These are phyloP conservation scores for Solanum clarkiae DNA, from an alignment of 257 asterid genomes.

Conservation along the genomic window DNA sequence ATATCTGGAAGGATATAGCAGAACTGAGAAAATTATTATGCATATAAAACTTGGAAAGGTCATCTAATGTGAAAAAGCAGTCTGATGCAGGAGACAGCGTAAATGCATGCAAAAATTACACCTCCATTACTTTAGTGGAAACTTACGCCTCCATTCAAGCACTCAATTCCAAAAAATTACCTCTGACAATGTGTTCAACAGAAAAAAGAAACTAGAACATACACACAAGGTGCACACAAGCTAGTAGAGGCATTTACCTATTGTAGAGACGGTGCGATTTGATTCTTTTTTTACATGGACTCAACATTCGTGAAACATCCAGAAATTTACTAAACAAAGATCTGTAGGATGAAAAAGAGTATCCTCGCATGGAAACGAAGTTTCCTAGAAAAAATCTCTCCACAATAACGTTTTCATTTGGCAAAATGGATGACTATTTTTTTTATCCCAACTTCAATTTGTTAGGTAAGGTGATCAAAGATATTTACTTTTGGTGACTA, in stretches of 20 bases:
- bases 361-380: background rate
- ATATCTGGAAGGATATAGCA: slow-evolving; percentile 40
- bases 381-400: background rate
- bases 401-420: background rate
- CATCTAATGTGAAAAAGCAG: background rate
- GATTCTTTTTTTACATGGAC: background rate
- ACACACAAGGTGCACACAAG: background rate
- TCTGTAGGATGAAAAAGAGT: background rate
- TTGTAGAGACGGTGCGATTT: too few species aligned
- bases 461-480: background rate
- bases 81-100: background rate
- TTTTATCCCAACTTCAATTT: background rate
- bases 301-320: background rate
- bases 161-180: background rate
- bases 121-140: background rate
- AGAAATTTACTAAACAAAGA: background rate
- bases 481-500: background rate
- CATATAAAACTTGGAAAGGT: background rate
- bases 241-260: background rate
- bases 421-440: background rate
- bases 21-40: background rate
- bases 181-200: background rate
- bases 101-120: background rate
- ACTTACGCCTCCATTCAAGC: background rate
- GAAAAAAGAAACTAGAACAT: background rate